Percentiles rank a stretch among this genome's conserved stretches.
Conservation (phyloP, 164 flowering plant species). For the Hamamelis virginiana region DNA sequence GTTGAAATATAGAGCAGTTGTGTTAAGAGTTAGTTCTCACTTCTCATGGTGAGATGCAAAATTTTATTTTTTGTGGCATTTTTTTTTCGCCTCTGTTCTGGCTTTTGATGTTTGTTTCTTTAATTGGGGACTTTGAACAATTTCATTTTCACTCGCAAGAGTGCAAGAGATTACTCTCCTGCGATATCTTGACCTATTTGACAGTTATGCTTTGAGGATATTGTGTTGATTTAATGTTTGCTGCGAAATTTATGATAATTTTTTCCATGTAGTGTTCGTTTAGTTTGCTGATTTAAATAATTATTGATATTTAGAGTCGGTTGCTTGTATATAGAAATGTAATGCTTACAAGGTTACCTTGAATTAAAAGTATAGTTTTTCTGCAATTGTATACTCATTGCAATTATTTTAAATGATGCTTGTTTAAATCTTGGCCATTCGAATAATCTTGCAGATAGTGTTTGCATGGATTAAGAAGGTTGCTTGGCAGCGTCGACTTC, state of each 20-base stretch:
- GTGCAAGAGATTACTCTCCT: no score
- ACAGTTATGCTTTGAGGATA: no score
- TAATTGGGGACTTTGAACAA: no score
- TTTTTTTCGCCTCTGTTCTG: no score
- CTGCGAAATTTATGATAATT: not conserved
- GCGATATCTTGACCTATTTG: no score
- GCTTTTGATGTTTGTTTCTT: no score
- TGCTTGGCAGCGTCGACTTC: slow-evolving; percentile 49
- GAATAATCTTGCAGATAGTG: slow-evolving; percentile 39
- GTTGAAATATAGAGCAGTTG: no score
- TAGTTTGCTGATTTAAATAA: not conserved
- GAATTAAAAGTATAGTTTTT: not conserved
- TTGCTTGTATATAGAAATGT: not conserved
- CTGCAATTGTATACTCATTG: not conserved
- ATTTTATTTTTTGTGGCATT: no score
- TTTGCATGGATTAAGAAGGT: slow-evolving; percentile 49
- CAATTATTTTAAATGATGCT: not conserved
- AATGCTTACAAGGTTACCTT: not conserved
- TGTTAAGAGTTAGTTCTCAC: no score
- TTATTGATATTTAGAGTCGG: not conserved
- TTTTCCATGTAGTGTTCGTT: not conserved
- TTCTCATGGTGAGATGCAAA: no score
- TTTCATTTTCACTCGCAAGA: no score
- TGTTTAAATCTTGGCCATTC: not conserved
- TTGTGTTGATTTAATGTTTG: no score